Evolutionary conservation across 176 grass and related monocot genomes (phyloP).

Genomic region (Neostapfia colusana): DNA sequence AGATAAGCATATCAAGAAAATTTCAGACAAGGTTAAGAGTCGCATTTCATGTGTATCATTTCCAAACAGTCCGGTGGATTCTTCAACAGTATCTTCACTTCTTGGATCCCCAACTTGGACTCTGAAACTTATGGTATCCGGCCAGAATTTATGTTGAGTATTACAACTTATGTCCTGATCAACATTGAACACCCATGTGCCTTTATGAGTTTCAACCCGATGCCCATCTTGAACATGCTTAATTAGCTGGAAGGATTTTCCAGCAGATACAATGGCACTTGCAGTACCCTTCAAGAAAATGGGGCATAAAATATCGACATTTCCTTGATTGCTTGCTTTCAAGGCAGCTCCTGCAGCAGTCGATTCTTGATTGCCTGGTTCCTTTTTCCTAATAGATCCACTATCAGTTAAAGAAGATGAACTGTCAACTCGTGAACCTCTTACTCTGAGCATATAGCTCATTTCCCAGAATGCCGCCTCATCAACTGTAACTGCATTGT

Average conservation of each 20-base stretch:
- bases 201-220: slow-evolving; percentile 30
- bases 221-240: slow-evolving; percentile 58
- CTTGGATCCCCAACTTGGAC: slow-evolving; percentile 22
- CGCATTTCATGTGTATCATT: slow-evolving; percentile 64
- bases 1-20: slow-evolving; percentile 82
- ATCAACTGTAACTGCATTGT: slow-evolving; percentile 73
- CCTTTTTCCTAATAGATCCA: slow-evolving; percentile 47
- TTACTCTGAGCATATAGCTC: slow-evolving; percentile 81
- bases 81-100: slow-evolving; percentile 35
- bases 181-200: slow-evolving; percentile 30
- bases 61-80: slow-evolving; percentile 34
- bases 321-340: slow-evolving; percentile 43
- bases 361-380: slow-evolving; percentile 48
- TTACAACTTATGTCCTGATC: slow-evolving; percentile 12
- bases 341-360: slow-evolving; percentile 28
- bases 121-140: slow-evolving; percentile 25
- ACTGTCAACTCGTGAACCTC: slow-evolving; percentile 31
- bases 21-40: slow-evolving; percentile 71
- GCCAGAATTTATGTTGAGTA: slow-evolving; percentile 30
- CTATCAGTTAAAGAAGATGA: slow-evolving; percentile 27
- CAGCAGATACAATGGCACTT: slow-evolving; percentile 84
- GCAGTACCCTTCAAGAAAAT: slow-evolving; percentile 67
- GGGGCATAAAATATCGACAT: slow-evolving; percentile 57
- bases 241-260: slow-evolving; percentile 93
- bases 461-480: slow-evolving; percentile 93